These are phyloP conservation scores for Penicillium sp. DNA, from an alignment of 2,329 filamentous ascomycete species.

Conservation along the genomic window DNA sequence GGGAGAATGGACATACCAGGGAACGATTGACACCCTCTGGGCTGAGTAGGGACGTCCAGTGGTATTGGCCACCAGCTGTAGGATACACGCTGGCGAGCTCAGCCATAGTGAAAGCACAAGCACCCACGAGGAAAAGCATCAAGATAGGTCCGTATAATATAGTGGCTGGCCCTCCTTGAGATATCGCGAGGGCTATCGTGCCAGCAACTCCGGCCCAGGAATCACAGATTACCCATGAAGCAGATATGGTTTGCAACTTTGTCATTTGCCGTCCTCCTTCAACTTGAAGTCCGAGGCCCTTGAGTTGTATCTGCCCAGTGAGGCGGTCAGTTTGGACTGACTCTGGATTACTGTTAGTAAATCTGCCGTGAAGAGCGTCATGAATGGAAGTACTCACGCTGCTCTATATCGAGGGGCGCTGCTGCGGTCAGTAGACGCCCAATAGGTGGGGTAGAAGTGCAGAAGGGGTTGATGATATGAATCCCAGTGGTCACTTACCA, in stretches of 20 bases:
- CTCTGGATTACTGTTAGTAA: neutral
- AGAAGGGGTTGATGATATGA: too few species aligned
- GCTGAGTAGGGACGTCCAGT: neutral
- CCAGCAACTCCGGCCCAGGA: slow-evolving; percentile 28
- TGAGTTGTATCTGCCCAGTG: neutral
- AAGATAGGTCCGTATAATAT: neutral
- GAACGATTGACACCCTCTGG: neutral
- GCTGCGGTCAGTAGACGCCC: neutral
- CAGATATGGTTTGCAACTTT: slow-evolving; percentile 21
- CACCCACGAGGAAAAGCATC: neutral
- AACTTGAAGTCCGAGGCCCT: neutral
- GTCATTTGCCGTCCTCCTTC: slow-evolving; percentile 8
- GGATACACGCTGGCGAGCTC: slow-evolving; percentile 1
- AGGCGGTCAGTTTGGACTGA: neutral
- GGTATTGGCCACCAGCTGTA: neutral
- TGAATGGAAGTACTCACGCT: neutral
- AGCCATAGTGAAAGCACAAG: neutral
- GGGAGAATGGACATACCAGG: neutral
- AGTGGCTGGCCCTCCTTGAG: neutral
- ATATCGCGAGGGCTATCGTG: slow-evolving; percentile 13
- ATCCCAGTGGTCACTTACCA: neutral
- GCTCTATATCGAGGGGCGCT: neutral
- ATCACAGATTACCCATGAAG: slow-evolving; percentile 29
- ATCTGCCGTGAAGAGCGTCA: too few species aligned
- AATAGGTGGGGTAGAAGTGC: too few species aligned